Percentiles rank a stretch among this genome's conserved stretches.
Evolutionary conservation across 2,329 filamentous ascomycete genomes (phyloP).

Genomic region (Xylaria digitata): DNA sequence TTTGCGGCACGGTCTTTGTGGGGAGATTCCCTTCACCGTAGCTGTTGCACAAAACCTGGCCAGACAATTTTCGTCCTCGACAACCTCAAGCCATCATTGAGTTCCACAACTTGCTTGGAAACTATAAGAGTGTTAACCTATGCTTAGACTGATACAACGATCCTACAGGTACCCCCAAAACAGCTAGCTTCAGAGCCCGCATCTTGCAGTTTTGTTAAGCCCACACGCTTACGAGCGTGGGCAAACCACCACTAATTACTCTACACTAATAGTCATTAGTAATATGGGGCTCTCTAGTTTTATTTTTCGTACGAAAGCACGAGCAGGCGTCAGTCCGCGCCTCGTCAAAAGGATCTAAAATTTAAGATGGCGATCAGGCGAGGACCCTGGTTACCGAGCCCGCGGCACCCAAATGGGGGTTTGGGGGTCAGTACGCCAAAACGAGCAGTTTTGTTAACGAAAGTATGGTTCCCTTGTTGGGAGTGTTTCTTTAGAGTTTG

Average conservation of each 20-base stretch:
- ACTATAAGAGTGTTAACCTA: slow-evolving; percentile 2
- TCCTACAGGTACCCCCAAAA: slow-evolving; percentile 21
- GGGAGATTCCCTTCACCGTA: slow-evolving; percentile 14
- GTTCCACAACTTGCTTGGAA: neutral
- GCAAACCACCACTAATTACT: slow-evolving; percentile 16
- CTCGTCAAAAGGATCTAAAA: slow-evolving; percentile 21
- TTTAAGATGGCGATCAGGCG: slow-evolving; percentile 29
- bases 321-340: slow-evolving; percentile 25
- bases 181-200: slow-evolving; percentile 15
- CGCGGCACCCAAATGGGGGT: slow-evolving; percentile 29
- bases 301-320: neutral
- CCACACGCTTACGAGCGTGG: slow-evolving; percentile 7
- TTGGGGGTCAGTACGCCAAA: slow-evolving; percentile 25
- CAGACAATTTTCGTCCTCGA: neutral
- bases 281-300: neutral
- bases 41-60: slow-evolving; percentile 8
- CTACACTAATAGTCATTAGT: slow-evolving; percentile 12
- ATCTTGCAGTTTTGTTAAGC: slow-evolving; percentile 11
- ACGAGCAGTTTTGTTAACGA: slow-evolving; percentile 1
- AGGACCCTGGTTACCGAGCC: slow-evolving; percentile 33
- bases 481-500: neutral
- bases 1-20: slow-evolving; percentile 13
- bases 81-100: neutral
- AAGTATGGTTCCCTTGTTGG: slow-evolving; percentile 7
- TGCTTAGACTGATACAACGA: slow-evolving; percentile 8